These are phyloP conservation scores for Ascodesmis nigricans DNA, from an alignment of 495 filamentous ascomycete genomes.

Conservation along the genomic window DNA sequence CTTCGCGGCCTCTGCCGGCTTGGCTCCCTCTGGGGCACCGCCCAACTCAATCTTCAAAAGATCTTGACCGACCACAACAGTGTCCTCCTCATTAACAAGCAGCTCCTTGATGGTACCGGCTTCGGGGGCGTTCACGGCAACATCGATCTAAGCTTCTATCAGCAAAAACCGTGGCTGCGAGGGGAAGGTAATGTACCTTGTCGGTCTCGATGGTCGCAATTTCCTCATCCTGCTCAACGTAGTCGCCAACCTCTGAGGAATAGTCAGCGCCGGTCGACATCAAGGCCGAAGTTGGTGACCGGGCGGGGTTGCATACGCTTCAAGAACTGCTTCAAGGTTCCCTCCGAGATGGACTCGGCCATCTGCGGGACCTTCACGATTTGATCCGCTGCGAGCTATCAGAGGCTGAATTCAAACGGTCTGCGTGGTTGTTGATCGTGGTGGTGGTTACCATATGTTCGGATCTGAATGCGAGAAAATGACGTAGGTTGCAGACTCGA, in stretches of 20 bases:
- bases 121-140: conserved; percentile 83
- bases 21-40: conserved; percentile 33
- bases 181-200: no score
- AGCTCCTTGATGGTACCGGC: conserved; percentile 76
- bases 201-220: conserved; percentile 99
- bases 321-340: conserved; percentile 84
- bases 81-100: conserved; percentile 83
- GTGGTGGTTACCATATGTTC: no score
- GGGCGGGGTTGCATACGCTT: conserved; percentile 36
- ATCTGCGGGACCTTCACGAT: conserved; percentile 89
- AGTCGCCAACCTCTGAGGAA: conserved; percentile 60
- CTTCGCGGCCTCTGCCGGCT: conserved; percentile 25
- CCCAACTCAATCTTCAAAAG: conserved; percentile 66
- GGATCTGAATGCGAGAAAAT: no score
- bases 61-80: conserved; percentile 84
- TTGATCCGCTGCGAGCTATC: conserved; percentile 35
- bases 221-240: conserved; percentile 86
- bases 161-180: conserved; percentile 7
- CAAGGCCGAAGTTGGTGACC: neutral
- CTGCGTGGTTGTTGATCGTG: no score
- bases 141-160: conserved; percentile 67
- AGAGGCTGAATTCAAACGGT: no score
- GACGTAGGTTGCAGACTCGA: no score
- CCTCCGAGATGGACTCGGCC: conserved; percentile 97
- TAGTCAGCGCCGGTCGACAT: conserved; percentile 16